A percentile compares a stretch with the other conserved stretches of the same genome.
phyloP scores from a whole-genome alignment of 1,139 yeast species.

The Geotrichum klebahnii region DNA sequence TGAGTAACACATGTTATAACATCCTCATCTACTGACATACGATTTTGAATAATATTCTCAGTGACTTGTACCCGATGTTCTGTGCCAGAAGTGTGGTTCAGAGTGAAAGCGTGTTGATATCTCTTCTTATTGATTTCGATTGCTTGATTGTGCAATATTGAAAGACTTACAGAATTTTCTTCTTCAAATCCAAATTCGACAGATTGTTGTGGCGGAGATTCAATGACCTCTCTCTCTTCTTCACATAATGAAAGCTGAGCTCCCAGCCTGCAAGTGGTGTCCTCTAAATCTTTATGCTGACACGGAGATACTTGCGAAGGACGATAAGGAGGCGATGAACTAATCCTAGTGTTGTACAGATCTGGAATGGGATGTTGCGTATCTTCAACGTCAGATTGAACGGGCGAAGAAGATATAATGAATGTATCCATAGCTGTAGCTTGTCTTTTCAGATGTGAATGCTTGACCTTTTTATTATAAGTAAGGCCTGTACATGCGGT shows the following conservation, averaged over 20 bases:
- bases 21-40: neutral
- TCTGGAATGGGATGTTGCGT: neutral
- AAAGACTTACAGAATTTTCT: neutral
- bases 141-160: neutral
- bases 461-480: constrained; percentile 1
- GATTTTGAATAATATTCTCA: too few species aligned
- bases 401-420: neutral
- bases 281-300: constrained; percentile 2
- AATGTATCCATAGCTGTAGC: constrained; percentile 12
- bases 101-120: neutral
- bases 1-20: too few species aligned
- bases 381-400: neutral
- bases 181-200: neutral
- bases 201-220: neutral
- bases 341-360: too few species aligned
- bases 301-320: neutral
- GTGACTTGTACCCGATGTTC: too few species aligned
- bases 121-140: neutral
- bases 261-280: neutral
- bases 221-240: neutral
- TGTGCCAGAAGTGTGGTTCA: too few species aligned
- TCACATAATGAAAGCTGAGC: neutral
- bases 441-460: neutral
- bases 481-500: constrained; percentile 1
- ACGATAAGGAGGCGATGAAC: neutral